Base-by-base conservation (phyloP, 2,329 filamentous ascomycete genomes). In the Blastomyces emzantsi region DNA sequence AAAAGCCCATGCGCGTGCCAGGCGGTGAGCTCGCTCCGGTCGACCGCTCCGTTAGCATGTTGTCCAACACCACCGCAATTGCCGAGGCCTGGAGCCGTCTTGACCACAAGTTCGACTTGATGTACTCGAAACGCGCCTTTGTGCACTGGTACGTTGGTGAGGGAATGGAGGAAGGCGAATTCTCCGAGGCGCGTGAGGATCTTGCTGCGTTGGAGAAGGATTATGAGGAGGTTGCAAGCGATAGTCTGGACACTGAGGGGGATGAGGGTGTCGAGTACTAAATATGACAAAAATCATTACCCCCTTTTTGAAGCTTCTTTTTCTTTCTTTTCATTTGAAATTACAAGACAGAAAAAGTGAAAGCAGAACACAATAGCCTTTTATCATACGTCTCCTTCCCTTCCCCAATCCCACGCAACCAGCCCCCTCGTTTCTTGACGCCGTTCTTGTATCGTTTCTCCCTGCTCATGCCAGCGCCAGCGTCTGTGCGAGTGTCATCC, bases 131-230 rank as follows among this genome's bases (percentile, higher is more conserved):
- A 78, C 83, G 85, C 66, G 85, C 85, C 15, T 88, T 88, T 71
- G 85, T 87, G n/a, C 85, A 87, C 73, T 87, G 85, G 85, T 88
- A 87, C 69, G 90, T 94, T 62, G 90, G 90, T 69, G 90, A 94
- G 80, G 90, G 90, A 79, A 94, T 94, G 90, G 90, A 94, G 81
- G 90, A 94, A 77, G 90, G 90, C 71, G 90, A 94, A 78, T 94
- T 94, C 81, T 89, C 87, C 67, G 90, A 94, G 78, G 90, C 90
- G 66, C 87, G 90, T 70, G 90, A 94, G 80, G 90, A 94, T 75
- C 82, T 94, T 66, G 90, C 90, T 67, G 90, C 90, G 58, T 82
- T 94, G 43, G 90, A 93, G 82, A 90, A 88, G 81, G 90, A 93
- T 72, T 93, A 93, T 75, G 89, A 92, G 78, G 90, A 92, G 82